Evolutionary conservation across 2,329 filamentous ascomycete genomes (phyloP).

Genomic region (Xylariomycetidae sp.): DNA sequence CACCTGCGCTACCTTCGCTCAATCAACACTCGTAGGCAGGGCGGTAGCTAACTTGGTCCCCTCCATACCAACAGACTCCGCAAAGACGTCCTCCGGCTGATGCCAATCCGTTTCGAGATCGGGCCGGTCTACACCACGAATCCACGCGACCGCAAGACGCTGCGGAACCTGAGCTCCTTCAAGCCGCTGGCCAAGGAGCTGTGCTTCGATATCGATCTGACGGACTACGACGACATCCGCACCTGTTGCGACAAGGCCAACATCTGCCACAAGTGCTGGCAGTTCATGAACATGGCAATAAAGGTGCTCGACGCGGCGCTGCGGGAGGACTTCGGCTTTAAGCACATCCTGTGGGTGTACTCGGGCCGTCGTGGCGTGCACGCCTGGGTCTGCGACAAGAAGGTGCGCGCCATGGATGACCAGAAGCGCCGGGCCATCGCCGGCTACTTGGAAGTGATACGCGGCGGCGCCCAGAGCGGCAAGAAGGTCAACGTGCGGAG

Average conservation of each 20-base stretch:
- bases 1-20: no score
- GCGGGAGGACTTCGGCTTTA: constrained; percentile 92
- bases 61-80: constrained; percentile 71
- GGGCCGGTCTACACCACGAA: constrained; percentile 95
- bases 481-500: constrained; percentile 82
- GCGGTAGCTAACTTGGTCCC: no score
- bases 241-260: constrained; percentile 92
- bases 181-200: constrained; percentile 87
- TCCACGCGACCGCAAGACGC: constrained; percentile 84
- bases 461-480: constrained; percentile 76
- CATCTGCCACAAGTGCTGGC: constrained; percentile 93
- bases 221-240: constrained; percentile 94
- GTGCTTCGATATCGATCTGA: constrained; percentile 99
- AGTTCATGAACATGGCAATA: constrained; percentile 96
- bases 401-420: constrained; percentile 80
- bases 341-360: constrained; percentile 97
- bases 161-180: constrained; percentile 73
- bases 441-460: constrained; percentile 85
- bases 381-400: constrained; percentile 95
- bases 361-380: constrained; percentile 94
- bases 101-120: constrained; percentile 95
- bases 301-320: constrained; percentile 85
- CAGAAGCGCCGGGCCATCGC: constrained; percentile 79
- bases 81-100: constrained; percentile 83
- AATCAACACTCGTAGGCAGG: no score